phyloP scores from a whole-genome alignment of 169 alveolate species.

The Eimeria brunetti region DNA sequence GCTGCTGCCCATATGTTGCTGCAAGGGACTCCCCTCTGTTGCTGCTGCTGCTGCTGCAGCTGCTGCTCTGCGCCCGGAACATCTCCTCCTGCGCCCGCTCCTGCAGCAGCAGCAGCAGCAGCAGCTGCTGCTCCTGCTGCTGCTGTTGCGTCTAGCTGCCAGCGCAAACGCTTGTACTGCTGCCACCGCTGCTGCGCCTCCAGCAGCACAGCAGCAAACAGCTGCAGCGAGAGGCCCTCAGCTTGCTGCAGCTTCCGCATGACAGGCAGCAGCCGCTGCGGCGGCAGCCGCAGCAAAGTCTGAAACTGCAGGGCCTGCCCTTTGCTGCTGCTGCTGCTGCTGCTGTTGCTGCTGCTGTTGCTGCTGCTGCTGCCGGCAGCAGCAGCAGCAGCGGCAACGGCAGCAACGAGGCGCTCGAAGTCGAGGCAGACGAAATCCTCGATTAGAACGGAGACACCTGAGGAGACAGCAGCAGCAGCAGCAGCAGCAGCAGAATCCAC shows the following conservation, averaged over 20 bases:
- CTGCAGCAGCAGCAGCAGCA: not conserved
- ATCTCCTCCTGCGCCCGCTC: not conserved
- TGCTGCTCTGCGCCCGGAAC: not conserved
- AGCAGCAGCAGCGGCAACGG: slow-evolving; percentile 25
- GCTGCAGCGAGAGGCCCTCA: not conserved
- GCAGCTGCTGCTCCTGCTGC: slow-evolving; percentile 1
- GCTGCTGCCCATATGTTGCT: slow-evolving; percentile 2
- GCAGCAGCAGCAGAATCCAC: not conserved
- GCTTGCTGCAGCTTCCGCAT: slow-evolving; percentile 26
- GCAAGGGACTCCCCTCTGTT: not conserved
- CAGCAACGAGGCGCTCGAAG: slow-evolving; percentile 35
- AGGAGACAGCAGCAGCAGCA: not conserved
- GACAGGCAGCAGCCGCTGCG: slow-evolving; percentile 10
- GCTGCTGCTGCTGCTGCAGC: slow-evolving; percentile 45
- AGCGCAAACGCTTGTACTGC: slow-evolving; percentile 20
- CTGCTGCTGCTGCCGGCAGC: not conserved
- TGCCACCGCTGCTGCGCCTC: slow-evolving; percentile 43
- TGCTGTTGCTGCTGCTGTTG: not conserved
- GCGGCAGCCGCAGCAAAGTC: slow-evolving; percentile 30
- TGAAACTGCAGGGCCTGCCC: not conserved
- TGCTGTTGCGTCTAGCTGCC: not conserved
- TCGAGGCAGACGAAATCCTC: slow-evolving; percentile 49
- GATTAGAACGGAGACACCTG: slow-evolving; percentile 8
- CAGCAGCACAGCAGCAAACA: not conserved
- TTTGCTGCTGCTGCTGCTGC: not conserved